phyloP scores from a whole-genome alignment of 1,284 basidiomycete genomes.

The Leccinum subatratum region DNA sequence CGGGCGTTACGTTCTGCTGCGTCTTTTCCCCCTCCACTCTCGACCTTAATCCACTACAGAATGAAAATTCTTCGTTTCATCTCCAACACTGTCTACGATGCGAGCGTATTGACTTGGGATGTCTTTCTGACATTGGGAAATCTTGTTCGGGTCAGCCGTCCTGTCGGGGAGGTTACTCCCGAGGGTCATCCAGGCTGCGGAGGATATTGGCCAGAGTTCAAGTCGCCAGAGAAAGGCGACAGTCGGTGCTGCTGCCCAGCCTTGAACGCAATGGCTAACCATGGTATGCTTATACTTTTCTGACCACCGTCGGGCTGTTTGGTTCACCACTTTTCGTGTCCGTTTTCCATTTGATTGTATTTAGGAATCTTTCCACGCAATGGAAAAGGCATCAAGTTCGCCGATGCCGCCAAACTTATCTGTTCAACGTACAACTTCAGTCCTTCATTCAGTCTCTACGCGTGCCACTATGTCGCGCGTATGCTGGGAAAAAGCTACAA shows the following conservation, averaged over 20 bases:
- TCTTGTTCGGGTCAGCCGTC: constrained; percentile 45
- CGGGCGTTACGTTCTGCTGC: not conserved
- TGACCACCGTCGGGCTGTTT: not conserved
- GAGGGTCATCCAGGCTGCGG: constrained; percentile 50
- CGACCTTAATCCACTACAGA: not conserved
- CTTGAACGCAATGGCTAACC: constrained; percentile 70
- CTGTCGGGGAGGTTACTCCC: constrained; percentile 50
- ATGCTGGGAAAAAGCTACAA: constrained; percentile 54
- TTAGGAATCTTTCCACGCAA: constrained; percentile 64
- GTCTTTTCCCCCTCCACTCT: not conserved
- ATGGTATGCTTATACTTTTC: constrained; percentile 44
- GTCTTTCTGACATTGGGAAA: constrained; percentile 51
- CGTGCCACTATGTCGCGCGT: constrained; percentile 51
- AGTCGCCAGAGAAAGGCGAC: constrained; percentile 53
- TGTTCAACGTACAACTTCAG: constrained; percentile 60
- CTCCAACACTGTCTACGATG: constrained; percentile 15
- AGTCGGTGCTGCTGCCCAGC: constrained; percentile 67
- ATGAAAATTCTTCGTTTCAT: constrained; percentile 16
- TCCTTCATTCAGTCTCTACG: constrained; percentile 59
- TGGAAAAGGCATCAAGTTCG: constrained; percentile 64
- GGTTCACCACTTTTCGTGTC: not conserved
- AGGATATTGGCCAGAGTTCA: constrained; percentile 66
- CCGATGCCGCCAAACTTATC: constrained; percentile 39
- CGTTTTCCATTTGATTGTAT: not conserved
- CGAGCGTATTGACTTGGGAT: constrained; percentile 47